Evolutionary conservation across 2,329 filamentous ascomycete genomes (phyloP).

Genomic region (Rasamsonia emersonii): DNA sequence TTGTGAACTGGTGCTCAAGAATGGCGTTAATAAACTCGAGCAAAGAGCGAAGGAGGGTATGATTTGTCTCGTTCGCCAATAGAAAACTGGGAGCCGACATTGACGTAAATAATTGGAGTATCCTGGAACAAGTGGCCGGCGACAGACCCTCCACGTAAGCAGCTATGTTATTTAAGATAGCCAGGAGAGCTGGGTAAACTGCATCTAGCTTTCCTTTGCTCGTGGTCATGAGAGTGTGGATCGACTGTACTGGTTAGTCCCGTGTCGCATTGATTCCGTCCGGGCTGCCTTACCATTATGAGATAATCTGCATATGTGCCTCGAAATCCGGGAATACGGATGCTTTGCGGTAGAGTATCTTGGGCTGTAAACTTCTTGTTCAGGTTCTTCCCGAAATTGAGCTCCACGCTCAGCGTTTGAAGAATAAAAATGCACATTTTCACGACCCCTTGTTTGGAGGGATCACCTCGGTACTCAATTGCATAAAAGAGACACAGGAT

Average conservation of each 20-base stretch:
- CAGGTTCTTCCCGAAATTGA: slow-evolving; percentile 79
- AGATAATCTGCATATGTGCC: slow-evolving; percentile 92
- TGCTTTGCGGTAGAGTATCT: slow-evolving; percentile 72
- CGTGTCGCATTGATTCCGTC: neutral
- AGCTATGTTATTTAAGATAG: slow-evolving; percentile 88
- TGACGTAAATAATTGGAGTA: slow-evolving; percentile 79
- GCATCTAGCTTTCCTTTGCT: slow-evolving; percentile 85
- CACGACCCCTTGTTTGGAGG: slow-evolving; percentile 82
- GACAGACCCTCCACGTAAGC: slow-evolving; percentile 74
- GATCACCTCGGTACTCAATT: slow-evolving; percentile 76
- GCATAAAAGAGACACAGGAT: slow-evolving; percentile 87
- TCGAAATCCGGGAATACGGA: slow-evolving; percentile 74
- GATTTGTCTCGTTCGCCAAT: slow-evolving; percentile 84
- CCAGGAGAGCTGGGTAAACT: slow-evolving; percentile 83
- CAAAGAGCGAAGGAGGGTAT: slow-evolving; percentile 68
- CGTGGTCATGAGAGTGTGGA: slow-evolving; percentile 82
- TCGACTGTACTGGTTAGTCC: slow-evolving; percentile 53
- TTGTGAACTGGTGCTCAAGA: slow-evolving; percentile 75
- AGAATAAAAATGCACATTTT: slow-evolving; percentile 96
- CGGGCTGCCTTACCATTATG: slow-evolving; percentile 54
- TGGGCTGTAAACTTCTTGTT: slow-evolving; percentile 85
- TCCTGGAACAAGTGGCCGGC: slow-evolving; percentile 64
- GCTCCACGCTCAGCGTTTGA: slow-evolving; percentile 88
- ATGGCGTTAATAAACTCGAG: slow-evolving; percentile 85
- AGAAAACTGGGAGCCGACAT: slow-evolving; percentile 93